Base-by-base conservation (phyloP, 2,329 filamentous ascomycete genomes). In the Dendrostoma leiphaemia region DNA sequence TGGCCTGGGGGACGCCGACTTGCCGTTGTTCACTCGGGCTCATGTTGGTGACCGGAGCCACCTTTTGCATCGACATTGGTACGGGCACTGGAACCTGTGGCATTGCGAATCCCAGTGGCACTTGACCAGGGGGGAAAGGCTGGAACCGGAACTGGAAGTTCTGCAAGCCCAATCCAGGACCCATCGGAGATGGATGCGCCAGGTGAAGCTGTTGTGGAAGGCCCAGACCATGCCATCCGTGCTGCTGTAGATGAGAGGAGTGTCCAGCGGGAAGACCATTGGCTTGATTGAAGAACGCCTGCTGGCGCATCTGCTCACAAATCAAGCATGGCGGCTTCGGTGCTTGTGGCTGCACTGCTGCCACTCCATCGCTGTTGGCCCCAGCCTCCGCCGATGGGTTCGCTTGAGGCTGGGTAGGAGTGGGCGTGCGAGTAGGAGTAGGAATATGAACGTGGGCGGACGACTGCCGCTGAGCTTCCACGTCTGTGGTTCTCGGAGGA, bases 271-370 rank as follows among this genome's bases (percentile, higher is more conserved):
- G 61, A 24, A 64, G 28, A 10, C 61, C 64, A 40, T 64, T 66
- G 26, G 59, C 31, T 52, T 64, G 63, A 21, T 63, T 57, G 44
- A 65, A 24, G 41, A 63, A 59, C 32, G 61, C 62, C 31, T 65
- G 67, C 28, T 68, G 66, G 45, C 64, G 64, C 48, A 68, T 53
- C 35, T 61, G 63, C 6, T 60, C 52, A 41, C 68, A 71, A 4
- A 64, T 48, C 17, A 64, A 61, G 35, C 68, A 71, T 21, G 64
- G 62, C 10, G 62, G 62, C 40, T 66, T 68, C n/a, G 60, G 48
- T 7, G 54, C 24, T 23, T 54, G 50, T 35, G 54, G 29, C 28
- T 37, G 29, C 7, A 58, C 53, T 48, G 50, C 19, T 13, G 48
- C 12, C 8, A 29, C 17, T 3, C 21, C 32, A 31, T 35, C 24